These are phyloP conservation scores for Zymoseptoria tritici DNA, from an alignment of 2,329 filamentous ascomycete species.

Conservation along the genomic window DNA sequence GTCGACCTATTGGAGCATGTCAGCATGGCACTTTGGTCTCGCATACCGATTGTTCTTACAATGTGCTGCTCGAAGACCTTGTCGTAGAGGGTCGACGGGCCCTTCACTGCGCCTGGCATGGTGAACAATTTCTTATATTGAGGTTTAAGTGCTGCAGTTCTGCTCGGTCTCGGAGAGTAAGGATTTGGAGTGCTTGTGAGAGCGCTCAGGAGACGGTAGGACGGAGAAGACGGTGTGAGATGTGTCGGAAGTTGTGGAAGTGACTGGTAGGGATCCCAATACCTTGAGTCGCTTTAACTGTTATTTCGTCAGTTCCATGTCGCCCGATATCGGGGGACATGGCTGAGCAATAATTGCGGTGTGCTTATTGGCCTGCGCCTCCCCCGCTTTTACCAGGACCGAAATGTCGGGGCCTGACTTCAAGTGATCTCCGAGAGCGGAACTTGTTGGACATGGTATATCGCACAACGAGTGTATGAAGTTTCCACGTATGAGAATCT, in stretches of 20 bases:
- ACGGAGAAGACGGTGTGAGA: neutral
- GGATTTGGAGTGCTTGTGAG: neutral
- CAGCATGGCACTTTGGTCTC: neutral
- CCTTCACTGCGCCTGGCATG: slow-evolving; percentile 29
- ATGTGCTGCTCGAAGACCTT: slow-evolving; percentile 94
- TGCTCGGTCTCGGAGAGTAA: neutral
- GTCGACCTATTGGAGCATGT: slow-evolving; percentile 48
- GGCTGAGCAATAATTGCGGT: neutral
- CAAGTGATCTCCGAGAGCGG: neutral
- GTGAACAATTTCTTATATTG: slow-evolving; percentile 2
- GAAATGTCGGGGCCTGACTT: neutral
- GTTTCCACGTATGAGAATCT: neutral
- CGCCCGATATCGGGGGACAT: neutral
- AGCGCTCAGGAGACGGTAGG: neutral
- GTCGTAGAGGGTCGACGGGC: slow-evolving; percentile 57
- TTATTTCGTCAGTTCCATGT: neutral
- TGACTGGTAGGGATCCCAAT: neutral
- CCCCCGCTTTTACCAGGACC: neutral
- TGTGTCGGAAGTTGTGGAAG: neutral
- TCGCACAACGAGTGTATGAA: neutral
- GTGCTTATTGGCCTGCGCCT: neutral
- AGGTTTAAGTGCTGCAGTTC: neutral
- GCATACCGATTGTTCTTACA: slow-evolving; percentile 30
- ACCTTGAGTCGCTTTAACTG: neutral
- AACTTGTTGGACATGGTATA: neutral